Evolutionary conservation across 139 green algal species (phyloP), one percentile per base, ranked within the genome.

Genomic region (Volvox reticuliferus): DNA sequence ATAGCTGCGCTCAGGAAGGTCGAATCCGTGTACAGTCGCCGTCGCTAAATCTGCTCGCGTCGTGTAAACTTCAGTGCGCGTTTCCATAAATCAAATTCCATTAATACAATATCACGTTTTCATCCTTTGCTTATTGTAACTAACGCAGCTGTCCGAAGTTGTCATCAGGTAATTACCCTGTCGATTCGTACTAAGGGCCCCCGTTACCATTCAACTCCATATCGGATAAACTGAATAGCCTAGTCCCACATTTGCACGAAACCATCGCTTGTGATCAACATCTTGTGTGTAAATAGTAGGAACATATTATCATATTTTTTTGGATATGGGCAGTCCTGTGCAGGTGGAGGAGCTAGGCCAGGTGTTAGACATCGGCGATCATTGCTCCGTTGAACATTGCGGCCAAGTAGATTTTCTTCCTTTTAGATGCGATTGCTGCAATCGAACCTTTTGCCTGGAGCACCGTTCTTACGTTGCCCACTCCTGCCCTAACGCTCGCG

Each of bases 351-450:
- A 87, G 5, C 62, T 87, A 3, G 81, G 81, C 1, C 81, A 87
- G 35, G 61, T 92, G 16, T 28, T 91, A 30, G 84, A 71, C 21
- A 32, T 92, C 20, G 84, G 88, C 24, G 86, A 83, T 20, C 94
- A 97, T 90, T 98, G 96, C 80, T 76, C 89, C 12, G 75, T 94
- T 28, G 24, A 85, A 2, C 85, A 91, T 30, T 98, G 96, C 87
- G 12, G 80, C 0, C 96, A 97, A 87, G 30, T 96, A 0, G 96
- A 98, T 87, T 98, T 98, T 81, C 76, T 98, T 61, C 96, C 96
- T 0, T 98, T 98, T 91, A 94, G 76, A 67, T 98, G 96, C 85
- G 81, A 89, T 26, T 88, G 92, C 24, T 98, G 96, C 65, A 83
- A 18, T 19, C 85, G 81, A n/a, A 91, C 82, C 2, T 98, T 94